These are phyloP conservation scores for Stemphylium beticola DNA, from an alignment of 2,329 filamentous ascomycete species.

Conservation along the genomic window DNA sequence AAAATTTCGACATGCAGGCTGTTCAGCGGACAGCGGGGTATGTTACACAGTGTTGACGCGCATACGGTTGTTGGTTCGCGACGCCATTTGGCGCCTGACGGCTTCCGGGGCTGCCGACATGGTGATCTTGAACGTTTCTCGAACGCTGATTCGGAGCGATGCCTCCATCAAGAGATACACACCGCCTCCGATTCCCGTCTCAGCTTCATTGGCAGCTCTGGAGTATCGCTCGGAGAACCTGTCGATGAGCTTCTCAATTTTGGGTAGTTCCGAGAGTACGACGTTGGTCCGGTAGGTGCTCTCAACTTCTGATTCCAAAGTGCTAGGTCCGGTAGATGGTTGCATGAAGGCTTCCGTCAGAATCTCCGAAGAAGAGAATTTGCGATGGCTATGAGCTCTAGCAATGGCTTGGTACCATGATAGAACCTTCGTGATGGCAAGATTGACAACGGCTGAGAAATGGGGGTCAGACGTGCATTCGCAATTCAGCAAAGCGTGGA, in stretches of 20 bases:
- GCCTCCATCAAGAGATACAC: slow-evolving; percentile 41
- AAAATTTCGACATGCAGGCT: background rate
- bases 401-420: slow-evolving; percentile 47
- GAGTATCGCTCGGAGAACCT: slow-evolving; percentile 46
- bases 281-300: slow-evolving; percentile 41
- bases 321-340: slow-evolving; percentile 32
- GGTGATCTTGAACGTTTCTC: slow-evolving; percentile 47
- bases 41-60: slow-evolving; percentile 40
- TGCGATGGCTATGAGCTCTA: slow-evolving; percentile 27
- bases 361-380: slow-evolving; percentile 26
- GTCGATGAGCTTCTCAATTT: slow-evolving; percentile 48
- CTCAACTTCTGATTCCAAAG: slow-evolving; percentile 37
- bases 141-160: slow-evolving; percentile 42
- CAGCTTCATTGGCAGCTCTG: slow-evolving; percentile 28
- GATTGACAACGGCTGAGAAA: slow-evolving; percentile 46
- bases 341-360: slow-evolving; percentile 38
- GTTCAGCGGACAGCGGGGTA: background rate
- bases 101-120: slow-evolving; percentile 45
- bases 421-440: slow-evolving; percentile 45
- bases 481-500: slow-evolving; percentile 42
- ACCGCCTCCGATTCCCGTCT: slow-evolving; percentile 36
- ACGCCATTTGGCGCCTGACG: slow-evolving; percentile 43
- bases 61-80: slow-evolving; percentile 33
- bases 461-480: slow-evolving; percentile 46
- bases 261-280: slow-evolving; percentile 42